Evolutionary conservation across 805 yeast species (phyloP).

Genomic region (Lachancea sp.): DNA sequence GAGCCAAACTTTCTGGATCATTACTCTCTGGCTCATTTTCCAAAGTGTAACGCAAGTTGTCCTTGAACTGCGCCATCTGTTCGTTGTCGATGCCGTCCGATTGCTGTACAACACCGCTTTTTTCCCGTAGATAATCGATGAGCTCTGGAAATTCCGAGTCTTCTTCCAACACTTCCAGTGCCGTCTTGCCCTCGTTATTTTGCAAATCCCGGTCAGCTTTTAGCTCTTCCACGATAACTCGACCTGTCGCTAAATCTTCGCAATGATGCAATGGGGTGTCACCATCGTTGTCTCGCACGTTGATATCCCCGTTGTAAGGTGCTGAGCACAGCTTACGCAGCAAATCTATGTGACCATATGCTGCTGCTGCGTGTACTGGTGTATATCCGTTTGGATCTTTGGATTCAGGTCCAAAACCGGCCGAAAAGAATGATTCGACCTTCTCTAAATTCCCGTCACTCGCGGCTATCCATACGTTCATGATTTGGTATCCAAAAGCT

Average conservation of each 20-base stretch:
- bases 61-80: constrained; percentile 28
- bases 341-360: constrained; percentile 76
- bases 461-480: constrained; percentile 92
- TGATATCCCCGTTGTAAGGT: constrained; percentile 69
- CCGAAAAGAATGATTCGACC: constrained; percentile 52
- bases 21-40: constrained; percentile 40
- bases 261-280: constrained; percentile 93
- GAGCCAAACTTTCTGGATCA: constrained; percentile 44
- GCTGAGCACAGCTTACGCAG: constrained; percentile 32
- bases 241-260: constrained; percentile 65
- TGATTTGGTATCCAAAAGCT: not conserved
- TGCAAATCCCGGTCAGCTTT: constrained; percentile 58
- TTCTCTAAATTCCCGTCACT: constrained; percentile 66
- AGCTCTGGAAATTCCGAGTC: constrained; percentile 83
- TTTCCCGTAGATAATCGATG: constrained; percentile 50
- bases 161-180: constrained; percentile 69
- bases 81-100: constrained; percentile 24
- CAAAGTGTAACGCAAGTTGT: constrained; percentile 52
- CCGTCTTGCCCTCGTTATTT: constrained; percentile 70
- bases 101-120: constrained; percentile 27
- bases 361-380: constrained; percentile 95
- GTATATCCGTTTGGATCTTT: constrained; percentile 94
- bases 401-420: constrained; percentile 55
- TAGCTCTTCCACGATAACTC: constrained; percentile 55
- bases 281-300: constrained; percentile 80